phyloP scores from a whole-genome alignment of 2,329 filamentous ascomycete species.

The Colletotrichum salicis region DNA sequence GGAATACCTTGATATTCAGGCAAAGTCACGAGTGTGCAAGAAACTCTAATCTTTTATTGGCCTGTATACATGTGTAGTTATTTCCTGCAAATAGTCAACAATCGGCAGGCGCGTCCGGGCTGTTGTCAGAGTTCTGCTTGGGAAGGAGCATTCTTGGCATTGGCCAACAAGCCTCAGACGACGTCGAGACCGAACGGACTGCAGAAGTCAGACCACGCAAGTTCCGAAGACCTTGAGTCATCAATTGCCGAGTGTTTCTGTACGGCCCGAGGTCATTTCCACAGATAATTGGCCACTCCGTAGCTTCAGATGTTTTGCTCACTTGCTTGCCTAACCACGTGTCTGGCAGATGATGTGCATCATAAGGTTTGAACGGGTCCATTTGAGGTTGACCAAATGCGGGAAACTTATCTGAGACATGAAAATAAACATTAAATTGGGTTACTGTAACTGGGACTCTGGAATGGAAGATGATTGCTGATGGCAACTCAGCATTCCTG shows the following conservation, averaged over 20 bases:
- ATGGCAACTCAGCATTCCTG: conserved; percentile 23
- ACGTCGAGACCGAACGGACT: background rate
- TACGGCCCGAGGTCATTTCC: background rate
- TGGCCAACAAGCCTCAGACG: background rate
- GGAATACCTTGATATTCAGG: background rate
- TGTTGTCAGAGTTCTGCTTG: background rate
- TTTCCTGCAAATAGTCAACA: background rate
- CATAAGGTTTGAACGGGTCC: background rate
- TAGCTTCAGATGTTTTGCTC: background rate
- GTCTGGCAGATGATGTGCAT: background rate
- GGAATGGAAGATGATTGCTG: conserved; percentile 30
- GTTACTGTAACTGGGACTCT: background rate
- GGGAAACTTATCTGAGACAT: conserved; percentile 7
- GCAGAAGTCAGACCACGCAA: background rate
- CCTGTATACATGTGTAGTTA: background rate
- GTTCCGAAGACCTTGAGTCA: background rate
- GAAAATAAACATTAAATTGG: conserved; percentile 6
- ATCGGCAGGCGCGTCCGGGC: background rate
- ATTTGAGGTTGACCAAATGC: background rate
- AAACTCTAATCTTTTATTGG: background rate
- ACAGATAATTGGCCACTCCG: background rate
- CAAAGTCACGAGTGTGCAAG: background rate
- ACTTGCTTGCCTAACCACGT: background rate
- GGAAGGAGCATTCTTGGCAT: background rate
- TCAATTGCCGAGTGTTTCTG: background rate